Percentiles rank a stretch among this genome's conserved stretches.
phyloP scores from a whole-genome alignment of 805 yeast species.

The Wickerhamiella domercqiae region DNA sequence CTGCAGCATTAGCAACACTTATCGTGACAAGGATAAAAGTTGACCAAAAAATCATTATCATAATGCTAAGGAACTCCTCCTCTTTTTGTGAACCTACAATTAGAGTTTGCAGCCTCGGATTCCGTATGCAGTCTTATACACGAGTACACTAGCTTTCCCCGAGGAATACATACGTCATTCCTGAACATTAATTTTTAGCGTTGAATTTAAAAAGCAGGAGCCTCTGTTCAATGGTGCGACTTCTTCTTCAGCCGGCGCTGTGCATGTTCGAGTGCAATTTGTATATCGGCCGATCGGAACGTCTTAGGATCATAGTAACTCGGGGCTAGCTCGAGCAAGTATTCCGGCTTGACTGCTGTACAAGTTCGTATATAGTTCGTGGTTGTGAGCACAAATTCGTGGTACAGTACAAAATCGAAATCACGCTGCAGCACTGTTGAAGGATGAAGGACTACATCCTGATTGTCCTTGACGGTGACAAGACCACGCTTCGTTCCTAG shows the following conservation, averaged over 20 bases:
- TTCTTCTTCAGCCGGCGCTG: slow-evolving; percentile 16
- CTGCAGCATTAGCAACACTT: too few relatives aligned
- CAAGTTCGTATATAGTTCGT: slow-evolving; percentile 92
- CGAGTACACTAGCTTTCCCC: too few relatives aligned
- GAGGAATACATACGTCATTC: too few relatives aligned
- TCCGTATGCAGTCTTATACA: too few relatives aligned
- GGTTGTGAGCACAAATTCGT: slow-evolving; percentile 87
- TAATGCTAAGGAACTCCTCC: too few relatives aligned
- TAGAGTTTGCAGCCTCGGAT: too few relatives aligned
- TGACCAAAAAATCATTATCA: too few relatives aligned
- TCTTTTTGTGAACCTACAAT: too few relatives aligned
- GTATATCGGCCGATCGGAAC: slow-evolving; percentile 56
- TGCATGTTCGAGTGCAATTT: slow-evolving; percentile 51
- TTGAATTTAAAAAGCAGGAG: too few relatives aligned
- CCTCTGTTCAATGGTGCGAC: too few relatives aligned
- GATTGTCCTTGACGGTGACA: slow-evolving; percentile 86
- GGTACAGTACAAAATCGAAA: slow-evolving; percentile 86
- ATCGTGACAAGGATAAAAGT: too few relatives aligned
- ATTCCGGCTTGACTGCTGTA: slow-evolving; percentile 77
- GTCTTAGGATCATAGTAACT: slow-evolving; percentile 48
- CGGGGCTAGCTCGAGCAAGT: slow-evolving; percentile 76
- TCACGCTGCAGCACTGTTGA: slow-evolving; percentile 67
- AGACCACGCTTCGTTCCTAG: slow-evolving; percentile 53
- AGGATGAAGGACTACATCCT: slow-evolving; percentile 89
- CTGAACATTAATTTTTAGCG: too few relatives aligned